Conservation (phyloP, 306 rosid genomes). For the Vicia villosa region DNA sequence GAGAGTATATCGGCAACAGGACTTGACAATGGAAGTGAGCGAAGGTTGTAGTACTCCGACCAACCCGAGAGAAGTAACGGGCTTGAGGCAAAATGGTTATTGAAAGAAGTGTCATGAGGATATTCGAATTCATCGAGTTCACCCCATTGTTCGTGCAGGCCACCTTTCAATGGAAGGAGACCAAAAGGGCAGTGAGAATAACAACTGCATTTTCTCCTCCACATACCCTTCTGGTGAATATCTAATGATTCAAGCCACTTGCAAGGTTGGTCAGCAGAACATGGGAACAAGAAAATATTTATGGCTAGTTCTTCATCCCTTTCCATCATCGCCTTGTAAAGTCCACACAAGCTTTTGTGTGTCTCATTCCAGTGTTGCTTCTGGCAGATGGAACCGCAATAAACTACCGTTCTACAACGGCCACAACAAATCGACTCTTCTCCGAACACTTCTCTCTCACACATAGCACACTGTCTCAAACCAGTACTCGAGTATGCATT, state of each 20-base stretch:
- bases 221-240: constrained; percentile 66
- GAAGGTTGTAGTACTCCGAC: constrained; percentile 63
- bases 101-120: constrained; percentile 61
- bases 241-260: constrained; percentile 67
- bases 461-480: constrained; percentile 41
- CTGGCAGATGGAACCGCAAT: constrained; percentile 61
- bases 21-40: constrained; percentile 59
- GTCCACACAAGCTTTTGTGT: constrained; percentile 57
- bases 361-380: constrained; percentile 63
- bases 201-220: constrained; percentile 68
- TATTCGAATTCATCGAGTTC: constrained; percentile 56
- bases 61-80: constrained; percentile 63
- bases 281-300: constrained; percentile 56
- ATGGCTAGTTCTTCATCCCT: constrained; percentile 71
- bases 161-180: constrained; percentile 64
- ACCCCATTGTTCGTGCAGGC: constrained; percentile 62
- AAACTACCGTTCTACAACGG: constrained; percentile 56
- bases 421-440: constrained; percentile 44
- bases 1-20: constrained; percentile 62
- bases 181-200: constrained; percentile 63
- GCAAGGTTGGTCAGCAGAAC: constrained; percentile 65
- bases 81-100: constrained; percentile 48
- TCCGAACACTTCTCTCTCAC: constrained; percentile 40
- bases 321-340: constrained; percentile 69
- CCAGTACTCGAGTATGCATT: constrained; percentile 32